phyloP scores from a whole-genome alignment of 1,284 basidiomycete genomes.

The Cystobasidium slooffiae region DNA sequence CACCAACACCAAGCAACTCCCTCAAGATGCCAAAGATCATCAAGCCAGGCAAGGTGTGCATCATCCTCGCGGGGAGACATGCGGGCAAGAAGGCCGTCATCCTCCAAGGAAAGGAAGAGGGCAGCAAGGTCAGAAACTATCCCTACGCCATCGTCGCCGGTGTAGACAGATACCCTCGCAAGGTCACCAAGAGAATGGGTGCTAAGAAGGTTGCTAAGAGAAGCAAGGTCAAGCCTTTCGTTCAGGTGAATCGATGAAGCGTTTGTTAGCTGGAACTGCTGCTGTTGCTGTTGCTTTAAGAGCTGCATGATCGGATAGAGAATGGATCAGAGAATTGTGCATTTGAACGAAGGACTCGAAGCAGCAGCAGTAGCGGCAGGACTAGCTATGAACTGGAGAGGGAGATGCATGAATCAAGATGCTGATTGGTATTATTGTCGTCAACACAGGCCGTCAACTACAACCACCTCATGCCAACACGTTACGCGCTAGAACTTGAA shows the following conservation, averaged over 20 bases:
- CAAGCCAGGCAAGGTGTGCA: slow-evolving; percentile 93
- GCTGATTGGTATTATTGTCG: not conserved
- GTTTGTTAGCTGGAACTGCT: not conserved
- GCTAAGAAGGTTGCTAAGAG: slow-evolving; percentile 87
- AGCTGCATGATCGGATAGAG: slow-evolving; percentile 6
- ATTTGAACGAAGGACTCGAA: too few species aligned
- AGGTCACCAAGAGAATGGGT: slow-evolving; percentile 95
- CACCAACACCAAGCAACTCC: not conserved
- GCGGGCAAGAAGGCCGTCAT: slow-evolving; percentile 92
- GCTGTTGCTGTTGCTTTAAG: not conserved
- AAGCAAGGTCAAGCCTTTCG: slow-evolving; percentile 97
- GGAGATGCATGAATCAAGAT: not conserved
- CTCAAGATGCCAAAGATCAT: slow-evolving; percentile 63
- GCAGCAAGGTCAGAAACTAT: slow-evolving; percentile 86
- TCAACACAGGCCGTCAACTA: slow-evolving; percentile 79
- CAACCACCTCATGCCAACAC: slow-evolving; percentile 95
- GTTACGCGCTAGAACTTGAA: slow-evolving; percentile 93
- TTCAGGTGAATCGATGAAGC: slow-evolving; percentile 73
- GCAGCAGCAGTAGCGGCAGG: not conserved
- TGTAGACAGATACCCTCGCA: slow-evolving; percentile 92
- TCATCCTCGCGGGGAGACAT: slow-evolving; percentile 89
- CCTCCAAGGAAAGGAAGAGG: slow-evolving; percentile 85
- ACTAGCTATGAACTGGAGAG: not conserved
- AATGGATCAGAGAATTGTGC: not conserved
- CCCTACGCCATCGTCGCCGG: slow-evolving; percentile 95